Conservation (phyloP, 768 basidiomycete genomes). For the Lactarius sp. region DNA sequence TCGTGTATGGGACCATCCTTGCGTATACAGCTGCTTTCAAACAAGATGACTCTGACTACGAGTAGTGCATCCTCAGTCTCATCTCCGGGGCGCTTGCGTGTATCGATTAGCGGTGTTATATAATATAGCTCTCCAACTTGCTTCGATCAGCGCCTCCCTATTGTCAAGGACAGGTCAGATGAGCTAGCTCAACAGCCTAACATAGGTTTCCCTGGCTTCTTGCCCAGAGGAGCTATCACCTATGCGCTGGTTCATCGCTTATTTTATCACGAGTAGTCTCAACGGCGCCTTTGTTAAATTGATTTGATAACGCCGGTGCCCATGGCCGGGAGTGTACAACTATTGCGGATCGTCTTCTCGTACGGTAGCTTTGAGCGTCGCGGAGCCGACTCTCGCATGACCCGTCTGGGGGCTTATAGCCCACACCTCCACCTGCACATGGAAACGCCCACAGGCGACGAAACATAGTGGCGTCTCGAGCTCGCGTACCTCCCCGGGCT, state of each 20-base stretch:
- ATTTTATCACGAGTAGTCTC: not conserved
- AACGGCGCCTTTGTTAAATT: not conserved
- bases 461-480: constrained; percentile 64
- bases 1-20: constrained; percentile 88
- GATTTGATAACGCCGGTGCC: not conserved
- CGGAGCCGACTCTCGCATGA: constrained; percentile 32
- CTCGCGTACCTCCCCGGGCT: constrained; percentile 46
- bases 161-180: not conserved
- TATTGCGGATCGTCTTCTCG: constrained; percentile 21
- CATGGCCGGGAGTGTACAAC: not conserved
- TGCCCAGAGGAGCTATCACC: not conserved
- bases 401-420: constrained; percentile 26
- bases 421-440: constrained; percentile 38
- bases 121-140: constrained; percentile 3
- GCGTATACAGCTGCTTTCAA: constrained; percentile 82
- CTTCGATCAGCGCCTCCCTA: not conserved
- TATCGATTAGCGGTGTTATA: constrained; percentile 6
- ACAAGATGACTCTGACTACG: constrained; percentile 79
- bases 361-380: constrained; percentile 40
- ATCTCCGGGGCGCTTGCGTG: not conserved
- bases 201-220: not conserved
- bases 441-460: constrained; percentile 63
- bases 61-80: constrained; percentile 34
- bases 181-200: not conserved
- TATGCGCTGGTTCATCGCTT: not conserved